Conservation (phyloP, 2,329 filamentous ascomycete species). For the Akanthomyces uredinophilus region DNA sequence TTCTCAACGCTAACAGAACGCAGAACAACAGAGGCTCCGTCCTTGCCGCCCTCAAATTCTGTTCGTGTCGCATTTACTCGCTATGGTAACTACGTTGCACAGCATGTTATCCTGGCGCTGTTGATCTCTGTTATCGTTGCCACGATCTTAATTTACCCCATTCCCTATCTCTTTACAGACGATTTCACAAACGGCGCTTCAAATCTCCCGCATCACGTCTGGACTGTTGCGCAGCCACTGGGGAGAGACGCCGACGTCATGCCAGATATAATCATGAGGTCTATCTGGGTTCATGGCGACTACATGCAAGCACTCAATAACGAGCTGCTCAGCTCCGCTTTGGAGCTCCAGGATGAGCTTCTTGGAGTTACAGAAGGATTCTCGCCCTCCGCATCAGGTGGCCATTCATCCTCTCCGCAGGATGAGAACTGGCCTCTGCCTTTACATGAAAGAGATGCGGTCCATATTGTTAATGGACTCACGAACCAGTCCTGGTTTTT, state of each 20-base stretch:
- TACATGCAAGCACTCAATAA: slow-evolving; percentile 72
- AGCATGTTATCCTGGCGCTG: slow-evolving; percentile 69
- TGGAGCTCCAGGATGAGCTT: slow-evolving; percentile 65
- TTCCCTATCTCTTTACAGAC: slow-evolving; percentile 68
- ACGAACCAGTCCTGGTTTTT: slow-evolving; percentile 68
- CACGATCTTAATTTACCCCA: slow-evolving; percentile 66
- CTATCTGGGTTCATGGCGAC: slow-evolving; percentile 74
- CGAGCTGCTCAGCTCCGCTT: slow-evolving; percentile 58
- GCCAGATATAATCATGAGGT: slow-evolving; percentile 74
- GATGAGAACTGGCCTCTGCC: slow-evolving; percentile 35
- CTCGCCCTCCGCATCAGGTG: slow-evolving; percentile 37
- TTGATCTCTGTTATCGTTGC: slow-evolving; percentile 68
- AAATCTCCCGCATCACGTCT: slow-evolving; percentile 72
- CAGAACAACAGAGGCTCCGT: slow-evolving; percentile 70
- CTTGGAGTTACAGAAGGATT: slow-evolving; percentile 57
- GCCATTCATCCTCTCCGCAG: slow-evolving; percentile 21
- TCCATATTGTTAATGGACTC: slow-evolving; percentile 56
- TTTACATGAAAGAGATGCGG: slow-evolving; percentile 44
- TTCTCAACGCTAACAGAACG: slow-evolving; percentile 11
- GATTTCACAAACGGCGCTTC: slow-evolving; percentile 67
- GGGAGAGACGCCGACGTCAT: slow-evolving; percentile 43
- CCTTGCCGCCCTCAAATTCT: slow-evolving; percentile 59
- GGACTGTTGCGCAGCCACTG: slow-evolving; percentile 68
- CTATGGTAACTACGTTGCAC: slow-evolving; percentile 65
- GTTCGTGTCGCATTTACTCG: slow-evolving; percentile 60